Conservation (phyloP, 164 flowering plant genomes). For the Vitis labrusca region DNA sequence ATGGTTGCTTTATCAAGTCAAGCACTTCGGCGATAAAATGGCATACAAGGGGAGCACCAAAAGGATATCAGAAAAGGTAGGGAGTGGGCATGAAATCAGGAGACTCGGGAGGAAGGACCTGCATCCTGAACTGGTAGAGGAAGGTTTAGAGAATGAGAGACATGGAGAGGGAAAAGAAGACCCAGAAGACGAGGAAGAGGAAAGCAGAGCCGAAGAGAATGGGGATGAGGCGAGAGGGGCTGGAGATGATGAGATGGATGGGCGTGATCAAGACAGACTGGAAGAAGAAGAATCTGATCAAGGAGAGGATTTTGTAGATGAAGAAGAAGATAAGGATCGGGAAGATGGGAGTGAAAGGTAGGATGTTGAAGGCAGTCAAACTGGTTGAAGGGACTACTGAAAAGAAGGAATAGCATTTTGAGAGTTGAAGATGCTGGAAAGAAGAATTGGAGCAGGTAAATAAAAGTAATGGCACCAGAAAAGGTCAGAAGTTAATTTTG, state of each 20-base stretch:
- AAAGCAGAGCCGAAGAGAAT: constrained; percentile 20
- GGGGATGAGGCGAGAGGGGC: constrained; percentile 29
- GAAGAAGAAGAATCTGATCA: constrained; percentile 24
- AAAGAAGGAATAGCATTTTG: too few species aligned
- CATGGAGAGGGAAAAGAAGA: constrained; percentile 5
- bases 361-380: constrained; percentile 14
- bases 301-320: constrained; percentile 34
- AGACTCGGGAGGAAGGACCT: constrained; percentile 45
- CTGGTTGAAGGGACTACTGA: not conserved
- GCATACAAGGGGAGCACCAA: constrained; percentile 20
- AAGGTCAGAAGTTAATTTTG: too few species aligned
- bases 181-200: constrained; percentile 20
- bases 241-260: constrained; percentile 40
- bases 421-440: too few species aligned
- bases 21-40: constrained; percentile 36
- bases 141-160: constrained; percentile 5
- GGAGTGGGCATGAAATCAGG: constrained; percentile 12
- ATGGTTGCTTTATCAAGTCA: constrained; percentile 65
- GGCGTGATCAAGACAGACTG: constrained; percentile 31
- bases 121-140: constrained; percentile 11
- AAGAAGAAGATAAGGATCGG: constrained; percentile 31
- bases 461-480: too few species aligned
- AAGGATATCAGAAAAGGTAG: not conserved
- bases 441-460: too few species aligned
- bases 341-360: constrained; percentile 28